Evolutionary conservation across 768 basidiomycete genomes (phyloP).

Genomic region (Trametes cubensis): DNA sequence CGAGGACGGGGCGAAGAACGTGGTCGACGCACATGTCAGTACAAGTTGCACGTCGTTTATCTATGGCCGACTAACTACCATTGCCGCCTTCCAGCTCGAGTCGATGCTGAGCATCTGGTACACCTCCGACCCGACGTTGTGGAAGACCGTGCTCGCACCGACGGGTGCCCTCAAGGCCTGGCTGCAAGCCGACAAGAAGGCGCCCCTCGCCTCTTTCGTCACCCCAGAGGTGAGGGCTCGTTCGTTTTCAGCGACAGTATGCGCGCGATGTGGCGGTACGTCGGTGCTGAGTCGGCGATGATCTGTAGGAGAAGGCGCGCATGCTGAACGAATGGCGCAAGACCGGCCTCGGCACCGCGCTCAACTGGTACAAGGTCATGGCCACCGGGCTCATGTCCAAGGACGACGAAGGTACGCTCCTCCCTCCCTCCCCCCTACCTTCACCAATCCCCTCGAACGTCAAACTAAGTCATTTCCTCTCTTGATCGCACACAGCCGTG

Average conservation of each 20-base stretch:
- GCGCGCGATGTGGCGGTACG: neutral
- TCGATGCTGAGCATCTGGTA: conserved; percentile 42
- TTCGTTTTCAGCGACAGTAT: no score
- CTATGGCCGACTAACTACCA: neutral
- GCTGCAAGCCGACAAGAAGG: conserved; percentile 33
- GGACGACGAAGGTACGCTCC: conserved; percentile 34
- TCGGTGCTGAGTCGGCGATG: neutral
- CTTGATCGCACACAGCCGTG: conserved; percentile 1
- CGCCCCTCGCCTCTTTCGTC: conserved; percentile 35
- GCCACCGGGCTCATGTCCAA: conserved; percentile 33
- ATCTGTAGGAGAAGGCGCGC: conserved; percentile 28
- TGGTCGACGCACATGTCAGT: conserved; percentile 42
- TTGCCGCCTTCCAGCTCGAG: conserved; percentile 36
- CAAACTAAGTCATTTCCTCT: no score
- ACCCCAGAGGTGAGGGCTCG: conserved; percentile 39
- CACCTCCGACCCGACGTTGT: conserved; percentile 38
- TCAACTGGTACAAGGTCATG: conserved; percentile 43
- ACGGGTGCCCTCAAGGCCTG: conserved; percentile 40
- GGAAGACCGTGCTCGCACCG: conserved; percentile 40
- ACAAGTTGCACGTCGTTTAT: neutral
- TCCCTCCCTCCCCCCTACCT: neutral
- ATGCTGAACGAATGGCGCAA: conserved; percentile 31
- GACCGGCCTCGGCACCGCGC: conserved; percentile 38
- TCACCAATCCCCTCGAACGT: no score
- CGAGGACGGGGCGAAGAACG: conserved; percentile 33